Evolutionary conservation across 345 rosid genomes (phyloP).

Genomic region (Camelina neglecta): DNA sequence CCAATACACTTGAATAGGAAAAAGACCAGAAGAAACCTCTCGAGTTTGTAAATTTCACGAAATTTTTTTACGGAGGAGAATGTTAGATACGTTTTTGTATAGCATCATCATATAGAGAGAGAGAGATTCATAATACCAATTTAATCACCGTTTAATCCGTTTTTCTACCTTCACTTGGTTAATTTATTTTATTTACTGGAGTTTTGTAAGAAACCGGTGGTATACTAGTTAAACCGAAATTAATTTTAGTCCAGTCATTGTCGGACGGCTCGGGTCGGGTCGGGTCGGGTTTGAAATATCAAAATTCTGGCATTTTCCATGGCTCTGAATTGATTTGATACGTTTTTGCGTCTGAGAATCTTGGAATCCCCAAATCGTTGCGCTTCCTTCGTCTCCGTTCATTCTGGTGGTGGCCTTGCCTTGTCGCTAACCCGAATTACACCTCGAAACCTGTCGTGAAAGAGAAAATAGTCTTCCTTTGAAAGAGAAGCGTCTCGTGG

Average conservation of each 20-base stretch:
- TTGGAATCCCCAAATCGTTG: not conserved
- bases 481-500: not conserved
- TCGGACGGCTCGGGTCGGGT: not conserved
- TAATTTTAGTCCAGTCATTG: not conserved
- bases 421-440: not conserved
- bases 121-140: not conserved
- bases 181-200: not conserved
- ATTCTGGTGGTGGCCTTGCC: conserved; percentile 3
- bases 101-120: not conserved
- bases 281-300: not conserved
- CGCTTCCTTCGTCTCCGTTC: conserved; percentile 20
- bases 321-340: not conserved
- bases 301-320: conserved; percentile 17
- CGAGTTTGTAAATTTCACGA: conserved; percentile 36
- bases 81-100: conserved; percentile 36
- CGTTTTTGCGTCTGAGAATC: conserved; percentile 1
- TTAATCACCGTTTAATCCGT: not conserved
- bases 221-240: not conserved
- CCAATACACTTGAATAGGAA: conserved; percentile 9
- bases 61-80: conserved; percentile 9
- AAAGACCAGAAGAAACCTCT: conserved; percentile 16
- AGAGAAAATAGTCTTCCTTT: conserved; percentile 24
- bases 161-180: not conserved
- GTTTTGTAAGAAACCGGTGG: conserved; percentile 13
- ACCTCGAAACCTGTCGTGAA: not conserved